These are phyloP conservation scores for Suillus subaureus DNA, from an alignment of 768 basidiomycete genomes.

Conservation along the genomic window DNA sequence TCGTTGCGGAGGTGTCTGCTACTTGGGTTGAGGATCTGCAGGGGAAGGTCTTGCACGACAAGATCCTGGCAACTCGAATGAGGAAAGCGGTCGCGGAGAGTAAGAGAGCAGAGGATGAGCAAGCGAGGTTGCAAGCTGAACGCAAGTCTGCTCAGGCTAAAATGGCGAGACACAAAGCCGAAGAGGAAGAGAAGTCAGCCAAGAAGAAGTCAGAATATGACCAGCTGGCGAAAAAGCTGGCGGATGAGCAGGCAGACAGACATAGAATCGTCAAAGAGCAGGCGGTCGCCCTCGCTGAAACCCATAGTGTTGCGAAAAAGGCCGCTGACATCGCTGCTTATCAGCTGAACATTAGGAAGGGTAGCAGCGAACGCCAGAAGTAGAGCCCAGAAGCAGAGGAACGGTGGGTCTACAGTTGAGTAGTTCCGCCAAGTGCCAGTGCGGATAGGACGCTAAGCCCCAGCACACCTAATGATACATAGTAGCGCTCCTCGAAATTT, in stretches of 20 bases:
- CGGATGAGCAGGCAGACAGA: background rate
- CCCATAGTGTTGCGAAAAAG: background rate
- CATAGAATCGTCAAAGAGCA: background rate
- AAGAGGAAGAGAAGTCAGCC: background rate
- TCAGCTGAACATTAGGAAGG: too few species aligned
- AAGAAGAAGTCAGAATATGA: slow-evolving; percentile 2
- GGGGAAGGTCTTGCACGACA: background rate
- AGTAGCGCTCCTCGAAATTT: background rate
- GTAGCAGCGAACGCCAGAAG: background rate
- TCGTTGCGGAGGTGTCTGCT: background rate
- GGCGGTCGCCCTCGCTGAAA: background rate
- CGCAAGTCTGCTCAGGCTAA: background rate
- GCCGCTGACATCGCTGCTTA: background rate
- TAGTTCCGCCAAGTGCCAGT: background rate
- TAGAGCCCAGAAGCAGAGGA: background rate
- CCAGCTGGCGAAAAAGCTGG: background rate
- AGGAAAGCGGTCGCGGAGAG: background rate
- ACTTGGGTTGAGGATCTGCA: background rate
- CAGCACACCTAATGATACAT: background rate
- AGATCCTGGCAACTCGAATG: background rate
- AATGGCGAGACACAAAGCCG: background rate
- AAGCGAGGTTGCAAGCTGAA: background rate
- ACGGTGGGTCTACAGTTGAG: background rate
- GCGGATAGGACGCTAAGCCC: background rate
- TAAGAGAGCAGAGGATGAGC: background rate